Evolutionary conservation across 2,329 filamentous ascomycete genomes (phyloP).

Genomic region (Arthrobotrys conoides): DNA sequence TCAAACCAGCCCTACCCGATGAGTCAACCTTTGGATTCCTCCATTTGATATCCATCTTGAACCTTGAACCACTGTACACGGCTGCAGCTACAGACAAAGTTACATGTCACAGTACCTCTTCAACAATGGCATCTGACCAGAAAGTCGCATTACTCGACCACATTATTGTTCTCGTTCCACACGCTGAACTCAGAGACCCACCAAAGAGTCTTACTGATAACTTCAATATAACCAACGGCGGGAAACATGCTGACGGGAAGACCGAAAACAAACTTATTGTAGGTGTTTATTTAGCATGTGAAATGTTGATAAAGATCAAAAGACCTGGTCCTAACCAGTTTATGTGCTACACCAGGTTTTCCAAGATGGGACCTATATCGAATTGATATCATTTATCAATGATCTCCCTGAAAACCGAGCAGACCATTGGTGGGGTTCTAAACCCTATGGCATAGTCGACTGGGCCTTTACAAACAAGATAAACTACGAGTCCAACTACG

Average conservation of each 20-base stretch:
- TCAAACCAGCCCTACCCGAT: conserved; percentile 34
- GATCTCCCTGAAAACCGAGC: conserved; percentile 66
- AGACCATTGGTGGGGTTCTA: conserved; percentile 74
- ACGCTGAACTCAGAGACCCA: conserved; percentile 69
- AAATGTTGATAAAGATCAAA: background rate
- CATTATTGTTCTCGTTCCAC: conserved; percentile 75
- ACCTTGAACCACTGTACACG: conserved; percentile 9
- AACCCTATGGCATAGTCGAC: conserved; percentile 73
- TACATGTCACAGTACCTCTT: conserved; percentile 30
- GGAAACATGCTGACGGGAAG: conserved; percentile 74
- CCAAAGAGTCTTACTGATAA: conserved; percentile 71
- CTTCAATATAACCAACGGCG: conserved; percentile 75
- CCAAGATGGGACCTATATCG: conserved; percentile 76
- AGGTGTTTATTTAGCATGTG: conserved; percentile 18
- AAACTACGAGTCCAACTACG: conserved; percentile 66
- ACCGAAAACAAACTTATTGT: conserved; percentile 75
- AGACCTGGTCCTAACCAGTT: background rate
- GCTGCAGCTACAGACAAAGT: no score
- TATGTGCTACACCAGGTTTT: conserved; percentile 67
- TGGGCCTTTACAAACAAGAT: conserved; percentile 72
- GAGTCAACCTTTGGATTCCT: conserved; percentile 46
- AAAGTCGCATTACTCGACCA: conserved; percentile 71
- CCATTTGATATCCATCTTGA: conserved; percentile 3
- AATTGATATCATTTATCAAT: conserved; percentile 76
- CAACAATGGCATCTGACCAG: conserved; percentile 62